Conservation (phyloP, 1,284 basidiomycete species). For the Malassezia brasiliensis region DNA sequence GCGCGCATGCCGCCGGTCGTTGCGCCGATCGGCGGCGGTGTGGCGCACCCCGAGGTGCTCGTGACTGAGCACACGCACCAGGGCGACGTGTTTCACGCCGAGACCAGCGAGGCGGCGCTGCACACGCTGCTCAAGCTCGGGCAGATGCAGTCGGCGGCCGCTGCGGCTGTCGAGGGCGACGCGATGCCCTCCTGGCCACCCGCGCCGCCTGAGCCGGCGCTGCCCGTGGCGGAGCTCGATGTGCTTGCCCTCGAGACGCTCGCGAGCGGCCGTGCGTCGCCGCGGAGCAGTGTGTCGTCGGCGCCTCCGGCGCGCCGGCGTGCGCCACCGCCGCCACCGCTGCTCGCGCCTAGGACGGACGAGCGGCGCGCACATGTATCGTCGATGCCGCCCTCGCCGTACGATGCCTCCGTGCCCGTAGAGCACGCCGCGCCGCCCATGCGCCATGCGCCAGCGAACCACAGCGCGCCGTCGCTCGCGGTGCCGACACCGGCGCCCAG, state of each 20-base stretch:
- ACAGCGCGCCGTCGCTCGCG: too few relatives aligned
- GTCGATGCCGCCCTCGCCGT: too few relatives aligned
- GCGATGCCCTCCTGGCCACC: background rate
- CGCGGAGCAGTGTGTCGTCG: background rate
- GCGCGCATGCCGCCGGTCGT: slow-evolving; percentile 18
- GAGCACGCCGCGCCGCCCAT: too few relatives aligned
- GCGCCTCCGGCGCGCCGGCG: background rate
- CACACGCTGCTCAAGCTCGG: slow-evolving; percentile 1
- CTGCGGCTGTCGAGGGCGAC: background rate
- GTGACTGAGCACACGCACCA: background rate
- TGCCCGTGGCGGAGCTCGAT: background rate
- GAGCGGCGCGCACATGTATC: too few relatives aligned
- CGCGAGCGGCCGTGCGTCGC: background rate
- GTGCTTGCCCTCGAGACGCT: background rate
- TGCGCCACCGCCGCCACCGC: background rate
- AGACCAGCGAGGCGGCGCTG: slow-evolving; percentile 1
- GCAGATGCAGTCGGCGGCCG: slow-evolving; percentile 10
- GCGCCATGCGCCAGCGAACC: too few relatives aligned
- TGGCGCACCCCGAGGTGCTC: slow-evolving; percentile 10
- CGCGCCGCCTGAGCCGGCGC: background rate
- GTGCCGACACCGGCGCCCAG: background rate
- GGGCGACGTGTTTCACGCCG: background rate
- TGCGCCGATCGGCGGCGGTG: slow-evolving; percentile 26
- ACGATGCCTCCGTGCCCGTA: too few relatives aligned
- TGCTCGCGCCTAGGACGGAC: background rate